These are phyloP conservation scores for Colletotrichum lini DNA, from an alignment of 2,329 filamentous ascomycete genomes.

Conservation along the genomic window DNA sequence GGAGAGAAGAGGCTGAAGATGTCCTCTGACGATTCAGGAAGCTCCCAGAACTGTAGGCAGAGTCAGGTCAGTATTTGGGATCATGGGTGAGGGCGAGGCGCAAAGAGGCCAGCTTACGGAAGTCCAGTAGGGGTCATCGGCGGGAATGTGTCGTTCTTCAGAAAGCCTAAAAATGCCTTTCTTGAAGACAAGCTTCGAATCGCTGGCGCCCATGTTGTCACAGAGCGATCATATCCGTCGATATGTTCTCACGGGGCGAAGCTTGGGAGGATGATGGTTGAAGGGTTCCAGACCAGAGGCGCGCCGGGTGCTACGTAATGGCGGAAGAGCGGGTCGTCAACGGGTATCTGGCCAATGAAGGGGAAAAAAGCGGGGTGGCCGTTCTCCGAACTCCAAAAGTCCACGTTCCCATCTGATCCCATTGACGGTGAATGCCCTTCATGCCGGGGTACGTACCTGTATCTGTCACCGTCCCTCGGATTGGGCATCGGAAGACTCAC, in stretches of 20 bases:
- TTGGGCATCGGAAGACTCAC: neutral
- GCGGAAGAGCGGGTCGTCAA: conserved; percentile 18
- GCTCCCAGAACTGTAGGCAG: conserved; percentile 86
- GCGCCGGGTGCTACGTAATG: conserved; percentile 40
- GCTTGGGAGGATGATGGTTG: conserved; percentile 28
- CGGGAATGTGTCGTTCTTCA: conserved; percentile 89
- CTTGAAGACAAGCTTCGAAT: conserved; percentile 99
- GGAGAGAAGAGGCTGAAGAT: conserved; percentile 96
- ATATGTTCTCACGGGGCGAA: conserved; percentile 31
- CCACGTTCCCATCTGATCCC: conserved; percentile 15
- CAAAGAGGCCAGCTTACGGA: conserved; percentile 68
- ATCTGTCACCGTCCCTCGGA: neutral
- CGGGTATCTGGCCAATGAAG: conserved; percentile 28
- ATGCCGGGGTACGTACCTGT: conserved; percentile 23
- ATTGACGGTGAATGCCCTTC: neutral
- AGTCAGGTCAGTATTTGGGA: conserved; percentile 24
- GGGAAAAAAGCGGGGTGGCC: conserved; percentile 29
- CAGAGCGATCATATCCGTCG: conserved; percentile 38
- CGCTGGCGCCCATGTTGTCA: conserved; percentile 89
- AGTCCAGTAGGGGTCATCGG: conserved; percentile 93
- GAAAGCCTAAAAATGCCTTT: conserved; percentile 97
- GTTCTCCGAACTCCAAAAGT: conserved; percentile 17
- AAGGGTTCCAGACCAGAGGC: conserved; percentile 34
- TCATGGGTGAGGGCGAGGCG: neutral
- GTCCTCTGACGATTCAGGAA: conserved; percentile 95